Conservation (phyloP, 345 rosid genomes). For the Pugionium dolabratum region DNA sequence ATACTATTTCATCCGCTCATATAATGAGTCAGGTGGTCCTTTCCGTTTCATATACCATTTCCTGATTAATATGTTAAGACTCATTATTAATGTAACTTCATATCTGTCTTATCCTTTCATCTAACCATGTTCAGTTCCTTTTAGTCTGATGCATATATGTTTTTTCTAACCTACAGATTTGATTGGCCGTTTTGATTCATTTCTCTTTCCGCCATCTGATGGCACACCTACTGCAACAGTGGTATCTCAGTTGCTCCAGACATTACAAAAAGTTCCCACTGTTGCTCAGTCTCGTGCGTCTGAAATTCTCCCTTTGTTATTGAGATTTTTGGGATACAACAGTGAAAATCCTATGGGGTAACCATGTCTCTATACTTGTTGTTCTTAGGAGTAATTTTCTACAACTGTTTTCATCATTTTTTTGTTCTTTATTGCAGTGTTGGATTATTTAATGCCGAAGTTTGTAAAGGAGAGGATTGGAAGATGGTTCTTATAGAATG, state of each 20-base stretch:
- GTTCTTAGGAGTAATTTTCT: slow-evolving; percentile 11
- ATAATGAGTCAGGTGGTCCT: background rate
- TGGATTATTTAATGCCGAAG: slow-evolving; percentile 50
- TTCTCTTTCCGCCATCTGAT: slow-evolving; percentile 54
- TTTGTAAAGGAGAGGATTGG: slow-evolving; percentile 82
- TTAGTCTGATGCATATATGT: slow-evolving; percentile 21
- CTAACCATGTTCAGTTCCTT: slow-evolving; percentile 11
- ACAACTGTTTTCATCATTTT: slow-evolving; percentile 14
- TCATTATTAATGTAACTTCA: background rate
- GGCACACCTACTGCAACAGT: slow-evolving; percentile 59
- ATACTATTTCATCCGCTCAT: slow-evolving; percentile 20
- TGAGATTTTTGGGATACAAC: slow-evolving; percentile 79
- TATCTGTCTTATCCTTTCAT: slow-evolving; percentile 5
- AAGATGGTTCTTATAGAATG: slow-evolving; percentile 74
- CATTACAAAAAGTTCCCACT: slow-evolving; percentile 67
- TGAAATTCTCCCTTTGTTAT: slow-evolving; percentile 66
- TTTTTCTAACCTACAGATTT: slow-evolving; percentile 51
- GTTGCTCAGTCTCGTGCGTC: slow-evolving; percentile 70
- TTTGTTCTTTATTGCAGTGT: slow-evolving; percentile 49
- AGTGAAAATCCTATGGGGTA: slow-evolving; percentile 58
- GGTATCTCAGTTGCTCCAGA: slow-evolving; percentile 62
- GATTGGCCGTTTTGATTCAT: slow-evolving; percentile 51
- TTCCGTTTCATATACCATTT: slow-evolving; percentile 7
- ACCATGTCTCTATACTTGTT: slow-evolving; percentile 26
- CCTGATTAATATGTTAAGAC: background rate